Evolutionary conservation across 1,284 basidiomycete genomes (phyloP).

Genomic region (Coniophora puteana): DNA sequence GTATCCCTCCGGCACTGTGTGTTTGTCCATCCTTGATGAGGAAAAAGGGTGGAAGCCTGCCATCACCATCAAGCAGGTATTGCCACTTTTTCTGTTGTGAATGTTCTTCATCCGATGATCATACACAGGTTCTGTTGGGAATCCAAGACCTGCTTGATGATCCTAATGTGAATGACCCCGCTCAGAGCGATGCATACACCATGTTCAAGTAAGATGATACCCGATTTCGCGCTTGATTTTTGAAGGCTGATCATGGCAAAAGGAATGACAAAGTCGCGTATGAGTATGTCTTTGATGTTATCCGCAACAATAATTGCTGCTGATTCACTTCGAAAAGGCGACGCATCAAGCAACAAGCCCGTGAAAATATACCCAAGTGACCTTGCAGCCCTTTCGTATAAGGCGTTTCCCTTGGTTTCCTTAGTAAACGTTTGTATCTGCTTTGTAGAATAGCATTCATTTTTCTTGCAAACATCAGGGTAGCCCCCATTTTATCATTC

Average conservation of each 20-base stretch:
- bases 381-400: constrained; percentile 4
- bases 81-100: constrained; percentile 17
- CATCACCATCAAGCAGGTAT: constrained; percentile 97
- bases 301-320: constrained; percentile 6
- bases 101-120: constrained; percentile 1
- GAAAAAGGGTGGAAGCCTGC: constrained; percentile 99
- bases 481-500: too few species aligned
- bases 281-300: constrained; percentile 55
- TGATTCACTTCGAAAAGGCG: constrained; percentile 41
- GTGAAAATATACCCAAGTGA: constrained; percentile 83
- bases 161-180: constrained; percentile 93
- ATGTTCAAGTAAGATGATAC: constrained; percentile 84
- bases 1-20: constrained; percentile 98
- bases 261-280: constrained; percentile 91
- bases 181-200: constrained; percentile 95
- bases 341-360: constrained; percentile 77
- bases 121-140: constrained; percentile 82
- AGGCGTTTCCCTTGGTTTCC: background rate
- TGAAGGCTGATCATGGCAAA: constrained; percentile 9
- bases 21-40: constrained; percentile 96
- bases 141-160: constrained; percentile 94
- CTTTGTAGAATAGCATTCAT: too few species aligned
- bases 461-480: too few species aligned
- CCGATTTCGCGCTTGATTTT: background rate
- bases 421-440: background rate